Conservation (phyloP, 495 filamentous ascomycete species). For the Penicillium daleae region DNA sequence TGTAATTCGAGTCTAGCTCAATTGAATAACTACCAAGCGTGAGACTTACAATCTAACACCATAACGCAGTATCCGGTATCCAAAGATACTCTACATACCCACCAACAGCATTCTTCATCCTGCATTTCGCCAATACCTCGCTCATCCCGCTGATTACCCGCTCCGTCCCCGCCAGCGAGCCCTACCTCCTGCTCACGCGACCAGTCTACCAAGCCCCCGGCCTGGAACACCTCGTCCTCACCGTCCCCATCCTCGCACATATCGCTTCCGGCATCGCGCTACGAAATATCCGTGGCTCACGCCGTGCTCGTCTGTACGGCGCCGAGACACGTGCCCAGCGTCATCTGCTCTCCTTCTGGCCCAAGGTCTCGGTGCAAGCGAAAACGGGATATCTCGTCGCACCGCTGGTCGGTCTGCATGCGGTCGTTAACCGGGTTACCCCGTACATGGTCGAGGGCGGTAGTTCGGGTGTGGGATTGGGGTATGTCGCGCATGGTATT, state of each 20-base stretch:
- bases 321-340: conserved; percentile 52
- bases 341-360: conserved; percentile 59
- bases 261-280: conserved; percentile 70
- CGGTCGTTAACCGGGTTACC: conserved; percentile 69
- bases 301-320: conserved; percentile 72
- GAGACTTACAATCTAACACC: conserved; percentile 2
- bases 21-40: neutral
- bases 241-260: conserved; percentile 51
- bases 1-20: conserved; percentile 1
- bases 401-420: conserved; percentile 68
- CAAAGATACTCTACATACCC: conserved; percentile 89
- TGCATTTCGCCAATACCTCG: conserved; percentile 83
- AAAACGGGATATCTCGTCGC: conserved; percentile 67
- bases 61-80: conserved; percentile 66
- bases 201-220: conserved; percentile 78
- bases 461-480: conserved; percentile 77
- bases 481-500: conserved; percentile 86
- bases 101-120: conserved; percentile 73
- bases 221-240: conserved; percentile 51
- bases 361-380: conserved; percentile 65
- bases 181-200: conserved; percentile 64
- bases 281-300: conserved; percentile 70
- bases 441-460: conserved; percentile 79
- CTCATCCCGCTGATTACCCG: conserved; percentile 67
- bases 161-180: conserved; percentile 55